Evolutionary conservation across 1,139 yeast species (phyloP).

Genomic region (Sugiyamaella novakii): DNA sequence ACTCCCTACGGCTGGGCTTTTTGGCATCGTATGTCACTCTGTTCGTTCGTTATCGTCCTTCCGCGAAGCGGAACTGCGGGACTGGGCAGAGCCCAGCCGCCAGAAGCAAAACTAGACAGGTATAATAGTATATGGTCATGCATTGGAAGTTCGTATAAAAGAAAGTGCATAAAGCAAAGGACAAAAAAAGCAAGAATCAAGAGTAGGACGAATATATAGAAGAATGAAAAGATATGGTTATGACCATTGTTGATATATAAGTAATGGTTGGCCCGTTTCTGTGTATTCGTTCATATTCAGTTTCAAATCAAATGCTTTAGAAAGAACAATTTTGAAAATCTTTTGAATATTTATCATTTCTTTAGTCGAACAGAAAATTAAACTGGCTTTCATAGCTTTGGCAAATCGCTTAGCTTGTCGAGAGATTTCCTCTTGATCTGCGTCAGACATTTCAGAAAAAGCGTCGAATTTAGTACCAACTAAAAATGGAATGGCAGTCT

Average conservation of each 20-base stretch:
- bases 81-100: too few relatives aligned
- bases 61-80: too few relatives aligned
- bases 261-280: constrained; percentile 84
- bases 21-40: too few relatives aligned
- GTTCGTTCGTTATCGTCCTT: too few relatives aligned
- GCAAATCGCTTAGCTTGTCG: constrained; percentile 87
- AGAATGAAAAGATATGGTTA: neutral
- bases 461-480: constrained; percentile 95
- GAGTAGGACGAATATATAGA: too few relatives aligned
- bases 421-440: constrained; percentile 84
- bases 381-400: constrained; percentile 85
- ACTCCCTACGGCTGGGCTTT: too few relatives aligned
- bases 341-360: constrained; percentile 94
- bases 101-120: too few relatives aligned
- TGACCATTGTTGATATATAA: constrained; percentile 59
- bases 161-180: too few relatives aligned
- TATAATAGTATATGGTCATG: neutral
- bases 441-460: constrained; percentile 67
- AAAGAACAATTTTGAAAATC: constrained; percentile 85
- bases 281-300: constrained; percentile 82
- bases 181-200: neutral
- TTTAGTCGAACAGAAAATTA: constrained; percentile 88
- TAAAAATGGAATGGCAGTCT: constrained; percentile 85
- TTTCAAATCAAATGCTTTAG: constrained; percentile 88
- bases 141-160: constrained; percentile 6